Percentiles rank a stretch among this genome's conserved stretches.
These are phyloP conservation scores for Hygrophoropsis aurantiaca DNA, from an alignment of 768 basidiomycete genomes.

Conservation along the genomic window DNA sequence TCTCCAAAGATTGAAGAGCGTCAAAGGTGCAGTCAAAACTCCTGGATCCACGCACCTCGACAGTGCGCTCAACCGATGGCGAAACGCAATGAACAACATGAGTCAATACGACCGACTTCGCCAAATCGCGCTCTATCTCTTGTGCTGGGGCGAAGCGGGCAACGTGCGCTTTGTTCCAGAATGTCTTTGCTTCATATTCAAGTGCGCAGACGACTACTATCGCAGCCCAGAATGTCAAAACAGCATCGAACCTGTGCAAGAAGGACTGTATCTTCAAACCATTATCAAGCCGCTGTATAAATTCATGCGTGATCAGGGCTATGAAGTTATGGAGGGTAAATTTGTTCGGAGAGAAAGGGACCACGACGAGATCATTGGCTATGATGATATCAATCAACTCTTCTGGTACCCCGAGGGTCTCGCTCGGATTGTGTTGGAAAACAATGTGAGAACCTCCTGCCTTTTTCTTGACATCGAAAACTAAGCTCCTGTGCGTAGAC, in stretches of 20 bases:
- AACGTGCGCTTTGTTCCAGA: constrained; percentile 98
- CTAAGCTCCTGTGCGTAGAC: constrained; percentile 46
- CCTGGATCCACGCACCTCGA: constrained; percentile 81
- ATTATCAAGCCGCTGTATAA: constrained; percentile 94
- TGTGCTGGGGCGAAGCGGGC: constrained; percentile 98
- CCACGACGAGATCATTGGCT: constrained; percentile 96
- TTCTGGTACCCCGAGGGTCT: constrained; percentile 99
- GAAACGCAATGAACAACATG: constrained; percentile 99
- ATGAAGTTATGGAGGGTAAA: constrained; percentile 93
- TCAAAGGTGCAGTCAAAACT: constrained; percentile 59
- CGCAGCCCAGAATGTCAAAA: constrained; percentile 98
- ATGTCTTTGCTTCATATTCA: constrained; percentile 98
- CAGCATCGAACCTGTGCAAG: constrained; percentile 86
- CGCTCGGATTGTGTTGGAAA: constrained; percentile 83
- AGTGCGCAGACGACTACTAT: constrained; percentile 99
- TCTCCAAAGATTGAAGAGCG: constrained; percentile 82
- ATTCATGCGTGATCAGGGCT: constrained; percentile 96
- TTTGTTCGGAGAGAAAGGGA: constrained; percentile 94
- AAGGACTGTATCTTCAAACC: constrained; percentile 88
- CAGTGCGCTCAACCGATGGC: constrained; percentile 91
- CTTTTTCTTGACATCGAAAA: not conserved
- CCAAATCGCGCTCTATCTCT: constrained; percentile 91
- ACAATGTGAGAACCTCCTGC: constrained; percentile 67
- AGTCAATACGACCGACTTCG: constrained; percentile 97
- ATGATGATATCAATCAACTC: constrained; percentile 98